Evolutionary conservation across 1,139 yeast genomes (phyloP).

Genomic region (Candida gigantensis): DNA sequence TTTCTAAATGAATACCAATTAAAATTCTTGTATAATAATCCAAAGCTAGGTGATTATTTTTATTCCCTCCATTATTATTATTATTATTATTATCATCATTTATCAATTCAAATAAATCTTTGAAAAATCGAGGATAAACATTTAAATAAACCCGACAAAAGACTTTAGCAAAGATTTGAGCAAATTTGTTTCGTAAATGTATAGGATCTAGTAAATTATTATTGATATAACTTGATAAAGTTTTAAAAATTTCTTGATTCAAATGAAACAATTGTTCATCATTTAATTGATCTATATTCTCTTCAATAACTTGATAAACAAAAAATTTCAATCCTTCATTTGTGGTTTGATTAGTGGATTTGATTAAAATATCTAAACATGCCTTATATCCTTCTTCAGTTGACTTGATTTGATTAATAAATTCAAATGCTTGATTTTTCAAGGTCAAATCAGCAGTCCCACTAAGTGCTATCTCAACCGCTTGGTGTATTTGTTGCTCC

Average conservation of each 20-base stretch:
- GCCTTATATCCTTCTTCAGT: constrained; percentile 81
- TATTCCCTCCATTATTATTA: too few species aligned
- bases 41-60: constrained; percentile 44
- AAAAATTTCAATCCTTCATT: constrained; percentile 69
- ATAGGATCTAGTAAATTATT: constrained; percentile 50
- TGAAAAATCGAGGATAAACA: constrained; percentile 67
- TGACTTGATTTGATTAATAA: constrained; percentile 70
- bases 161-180: constrained; percentile 69
- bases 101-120: constrained; percentile 47
- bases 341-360: constrained; percentile 23
- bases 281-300: constrained; percentile 44
- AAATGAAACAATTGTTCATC: constrained; percentile 48
- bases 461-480: constrained; percentile 85
- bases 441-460: constrained; percentile 69
- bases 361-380: constrained; percentile 61
- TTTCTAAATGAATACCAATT: constrained; percentile 79
- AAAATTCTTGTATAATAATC: constrained; percentile 80
- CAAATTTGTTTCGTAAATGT: constrained; percentile 74
- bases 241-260: constrained; percentile 43
- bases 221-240: constrained; percentile 32
- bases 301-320: constrained; percentile 78
- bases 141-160: constrained; percentile 67
- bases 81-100: too few species aligned
- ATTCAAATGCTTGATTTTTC: constrained; percentile 82
- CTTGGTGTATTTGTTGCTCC: constrained; percentile 91